Evolutionary conservation across 805 yeast species (phyloP).

Genomic region (Torulaspora maleeae): DNA sequence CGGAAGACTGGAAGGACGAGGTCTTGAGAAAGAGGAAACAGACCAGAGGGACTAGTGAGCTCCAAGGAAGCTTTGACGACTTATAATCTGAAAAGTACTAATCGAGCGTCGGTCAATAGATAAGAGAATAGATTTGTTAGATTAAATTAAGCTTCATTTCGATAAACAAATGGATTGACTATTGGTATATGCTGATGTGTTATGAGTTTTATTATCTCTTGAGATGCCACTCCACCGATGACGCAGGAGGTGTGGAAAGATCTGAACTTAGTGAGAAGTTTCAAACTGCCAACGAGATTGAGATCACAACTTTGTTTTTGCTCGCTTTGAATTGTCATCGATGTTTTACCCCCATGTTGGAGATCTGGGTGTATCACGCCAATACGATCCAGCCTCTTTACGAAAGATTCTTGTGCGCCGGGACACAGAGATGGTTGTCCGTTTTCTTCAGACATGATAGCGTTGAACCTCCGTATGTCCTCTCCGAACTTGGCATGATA

Average conservation of each 20-base stretch:
- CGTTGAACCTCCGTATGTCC: conserved; percentile 1
- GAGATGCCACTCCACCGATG: conserved; percentile 82
- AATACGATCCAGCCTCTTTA: neutral
- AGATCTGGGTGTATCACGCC: neutral
- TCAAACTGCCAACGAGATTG: too few relatives aligned
- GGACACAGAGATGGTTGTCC: neutral
- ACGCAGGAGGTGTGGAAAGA: conserved; percentile 7
- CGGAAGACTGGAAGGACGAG: conserved; percentile 83
- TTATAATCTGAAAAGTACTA: conserved; percentile 28
- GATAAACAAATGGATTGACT: conserved; percentile 41
- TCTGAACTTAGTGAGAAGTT: neutral
- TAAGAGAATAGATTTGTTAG: neutral
- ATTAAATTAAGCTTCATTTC: neutral
- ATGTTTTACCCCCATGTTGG: neutral
- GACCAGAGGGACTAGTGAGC: conserved; percentile 28
- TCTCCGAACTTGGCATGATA: conserved; percentile 46
- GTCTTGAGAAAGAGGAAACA: conserved; percentile 58
- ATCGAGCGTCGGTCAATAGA: neutral
- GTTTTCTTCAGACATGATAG: neutral
- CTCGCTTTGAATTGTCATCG: neutral
- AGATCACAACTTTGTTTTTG: too few relatives aligned
- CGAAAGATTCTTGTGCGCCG: neutral
- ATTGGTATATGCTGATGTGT: conserved; percentile 80
- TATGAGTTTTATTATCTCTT: conserved; percentile 70
- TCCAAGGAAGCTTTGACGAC: conserved; percentile 62